A percentile compares a stretch with the other conserved stretches of the same genome.
Conservation (phyloP, 305 asterid genomes). For the Solanum chacoense region DNA sequence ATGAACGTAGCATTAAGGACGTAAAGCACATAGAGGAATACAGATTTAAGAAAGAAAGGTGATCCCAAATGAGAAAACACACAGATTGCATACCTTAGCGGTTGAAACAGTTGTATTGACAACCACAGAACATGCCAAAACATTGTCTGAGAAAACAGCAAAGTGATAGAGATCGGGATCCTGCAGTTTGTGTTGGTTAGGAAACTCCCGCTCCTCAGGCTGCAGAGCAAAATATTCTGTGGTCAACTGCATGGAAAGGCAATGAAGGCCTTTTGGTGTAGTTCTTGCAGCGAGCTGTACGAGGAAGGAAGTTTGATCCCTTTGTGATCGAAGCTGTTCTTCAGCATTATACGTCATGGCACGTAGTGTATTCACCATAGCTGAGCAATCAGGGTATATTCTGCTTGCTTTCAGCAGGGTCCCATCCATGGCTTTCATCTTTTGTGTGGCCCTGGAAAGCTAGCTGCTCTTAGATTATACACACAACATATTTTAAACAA, state of each 20-base stretch:
- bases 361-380: slow-evolving; percentile 71
- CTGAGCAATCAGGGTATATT: slow-evolving; percentile 75
- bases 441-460: slow-evolving; percentile 70
- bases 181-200: slow-evolving; percentile 40
- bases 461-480: slow-evolving; percentile 9
- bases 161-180: slow-evolving; percentile 65
- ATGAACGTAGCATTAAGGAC: neutral
- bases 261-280: slow-evolving; percentile 81
- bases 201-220: slow-evolving; percentile 45
- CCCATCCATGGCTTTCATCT: slow-evolving; percentile 80
- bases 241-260: slow-evolving; percentile 83
- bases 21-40: neutral
- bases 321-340: slow-evolving; percentile 61
- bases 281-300: slow-evolving; percentile 77
- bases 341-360: slow-evolving; percentile 81
- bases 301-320: slow-evolving; percentile 62
- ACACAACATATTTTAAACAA: neutral
- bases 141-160: slow-evolving; percentile 81
- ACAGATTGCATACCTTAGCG: slow-evolving; percentile 37
- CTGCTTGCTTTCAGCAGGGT: slow-evolving; percentile 63
- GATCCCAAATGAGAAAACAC: neutral
- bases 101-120: slow-evolving; percentile 73
- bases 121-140: slow-evolving; percentile 85
- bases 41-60: neutral
- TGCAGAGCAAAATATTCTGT: slow-evolving; percentile 63